Evolutionary conservation across 345 rosid species (phyloP).

Genomic region (Eucalyptus curtisii): DNA sequence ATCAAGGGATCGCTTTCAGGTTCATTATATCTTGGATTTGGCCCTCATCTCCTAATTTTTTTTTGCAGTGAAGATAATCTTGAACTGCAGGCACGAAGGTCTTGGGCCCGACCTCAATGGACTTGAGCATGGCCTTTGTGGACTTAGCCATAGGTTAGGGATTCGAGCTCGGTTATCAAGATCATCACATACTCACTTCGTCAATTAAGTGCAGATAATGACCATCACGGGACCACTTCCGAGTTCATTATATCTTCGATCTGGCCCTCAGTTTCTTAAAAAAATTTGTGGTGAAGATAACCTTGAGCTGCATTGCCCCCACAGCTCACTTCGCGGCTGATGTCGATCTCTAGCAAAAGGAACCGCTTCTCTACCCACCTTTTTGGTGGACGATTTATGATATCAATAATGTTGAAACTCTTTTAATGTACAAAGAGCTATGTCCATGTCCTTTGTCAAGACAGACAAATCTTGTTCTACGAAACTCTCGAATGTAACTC

Average conservation of each 20-base stretch:
- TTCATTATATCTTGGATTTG: too few species aligned
- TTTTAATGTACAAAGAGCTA: neutral
- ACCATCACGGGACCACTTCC: neutral
- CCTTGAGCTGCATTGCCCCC: neutral
- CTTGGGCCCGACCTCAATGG: too few species aligned
- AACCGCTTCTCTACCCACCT: neutral
- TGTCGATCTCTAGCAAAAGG: neutral
- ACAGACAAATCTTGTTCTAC: neutral
- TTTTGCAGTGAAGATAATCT: rapidly evolving
- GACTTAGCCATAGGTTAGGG: too few species aligned
- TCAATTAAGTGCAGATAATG: neutral
- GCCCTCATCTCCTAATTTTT: rapidly evolving
- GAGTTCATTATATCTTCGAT: neutral
- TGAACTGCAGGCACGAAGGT: too few species aligned
- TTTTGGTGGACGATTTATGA: neutral
- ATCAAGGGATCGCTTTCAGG: too few species aligned
- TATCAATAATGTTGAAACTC: neutral
- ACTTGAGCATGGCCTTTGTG: too few species aligned
- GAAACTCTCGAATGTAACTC: neutral
- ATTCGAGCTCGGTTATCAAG: rapidly evolving
- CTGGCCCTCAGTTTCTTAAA: neutral
- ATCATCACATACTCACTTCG: too few species aligned
- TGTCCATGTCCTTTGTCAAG: neutral
- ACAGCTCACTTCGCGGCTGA: neutral
- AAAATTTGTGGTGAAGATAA: neutral